A percentile compares a stretch with the other conserved stretches of the same genome.
Conservation (phyloP, 306 rosid species). For the Corylus avellana region DNA sequence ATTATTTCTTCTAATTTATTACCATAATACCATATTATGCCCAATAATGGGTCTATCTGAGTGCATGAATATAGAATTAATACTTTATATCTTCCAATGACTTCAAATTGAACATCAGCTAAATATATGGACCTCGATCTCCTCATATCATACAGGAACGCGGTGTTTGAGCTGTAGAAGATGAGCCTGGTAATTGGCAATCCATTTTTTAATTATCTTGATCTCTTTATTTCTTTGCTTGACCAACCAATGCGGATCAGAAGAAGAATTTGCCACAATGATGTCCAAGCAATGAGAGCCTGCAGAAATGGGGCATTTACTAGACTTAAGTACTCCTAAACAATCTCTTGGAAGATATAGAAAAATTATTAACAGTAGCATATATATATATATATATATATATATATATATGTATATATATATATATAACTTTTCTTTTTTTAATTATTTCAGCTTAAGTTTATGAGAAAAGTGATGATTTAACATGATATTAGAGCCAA, state of each 20-base stretch:
- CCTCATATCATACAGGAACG: background rate
- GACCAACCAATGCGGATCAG: slow-evolving; percentile 53
- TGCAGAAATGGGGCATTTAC: slow-evolving; percentile 15
- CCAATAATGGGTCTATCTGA: background rate
- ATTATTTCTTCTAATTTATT: background rate
- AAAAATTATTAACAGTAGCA: too few relatives aligned
- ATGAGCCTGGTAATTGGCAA: slow-evolving; percentile 38
- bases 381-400: background rate
- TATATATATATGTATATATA: background rate
- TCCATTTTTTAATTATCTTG: slow-evolving; percentile 45
- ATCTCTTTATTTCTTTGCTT: slow-evolving; percentile 41
- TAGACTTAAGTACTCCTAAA: background rate
- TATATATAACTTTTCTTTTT: background rate
- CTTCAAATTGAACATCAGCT: background rate
- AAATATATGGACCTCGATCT: background rate
- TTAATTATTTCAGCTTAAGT: too few relatives aligned
- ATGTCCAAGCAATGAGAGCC: slow-evolving; percentile 65
- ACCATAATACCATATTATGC: too few relatives aligned
- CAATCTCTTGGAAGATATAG: background rate
- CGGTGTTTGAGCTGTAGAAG: slow-evolving; percentile 22
- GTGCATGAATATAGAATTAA: background rate
- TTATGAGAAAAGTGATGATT: too few relatives aligned
- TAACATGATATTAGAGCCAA: too few relatives aligned
- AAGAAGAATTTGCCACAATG: background rate
- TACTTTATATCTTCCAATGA: background rate